Evolutionary conservation across 2,329 filamentous ascomycete genomes (phyloP).

Genomic region (Diaporthe vexans): DNA sequence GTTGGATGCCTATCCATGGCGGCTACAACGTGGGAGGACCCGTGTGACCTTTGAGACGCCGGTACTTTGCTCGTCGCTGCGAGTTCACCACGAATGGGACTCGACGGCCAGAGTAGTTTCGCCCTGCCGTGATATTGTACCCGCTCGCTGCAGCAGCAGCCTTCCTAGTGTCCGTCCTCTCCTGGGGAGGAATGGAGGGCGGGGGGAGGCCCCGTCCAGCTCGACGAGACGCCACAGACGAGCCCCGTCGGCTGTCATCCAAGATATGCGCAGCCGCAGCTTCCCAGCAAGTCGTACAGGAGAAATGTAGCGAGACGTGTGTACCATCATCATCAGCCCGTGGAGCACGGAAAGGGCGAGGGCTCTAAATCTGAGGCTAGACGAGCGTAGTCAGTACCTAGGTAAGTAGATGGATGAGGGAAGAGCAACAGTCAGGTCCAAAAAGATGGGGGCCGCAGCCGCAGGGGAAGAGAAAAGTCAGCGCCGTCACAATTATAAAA

Average conservation of each 20-base stretch:
- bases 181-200: no score
- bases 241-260: slow-evolving; percentile 13
- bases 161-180: background rate
- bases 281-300: slow-evolving; percentile 34
- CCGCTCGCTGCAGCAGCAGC: background rate
- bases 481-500: slow-evolving; percentile 31
- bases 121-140: slow-evolving; percentile 23
- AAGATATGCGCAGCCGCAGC: slow-evolving; percentile 25
- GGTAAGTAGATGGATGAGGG: slow-evolving; percentile 16
- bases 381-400: slow-evolving; percentile 28
- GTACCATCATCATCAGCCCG: slow-evolving; percentile 15
- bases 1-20: slow-evolving; percentile 27
- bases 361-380: slow-evolving; percentile 29
- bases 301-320: slow-evolving; percentile 35
- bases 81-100: background rate
- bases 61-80: slow-evolving; percentile 22
- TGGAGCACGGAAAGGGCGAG: slow-evolving; percentile 26
- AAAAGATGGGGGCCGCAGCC: slow-evolving; percentile 18
- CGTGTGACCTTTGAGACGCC: slow-evolving; percentile 33
- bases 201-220: background rate
- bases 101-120: slow-evolving; percentile 16
- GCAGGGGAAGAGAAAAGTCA: slow-evolving; percentile 4
- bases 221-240: slow-evolving; percentile 22
- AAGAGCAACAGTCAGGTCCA: slow-evolving; percentile 21
- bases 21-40: slow-evolving; percentile 23